A percentile compares a stretch with the other conserved stretches of the same genome.
Conservation (phyloP, 2,329 filamentous ascomycete genomes). For the Graphilbum sp. region DNA sequence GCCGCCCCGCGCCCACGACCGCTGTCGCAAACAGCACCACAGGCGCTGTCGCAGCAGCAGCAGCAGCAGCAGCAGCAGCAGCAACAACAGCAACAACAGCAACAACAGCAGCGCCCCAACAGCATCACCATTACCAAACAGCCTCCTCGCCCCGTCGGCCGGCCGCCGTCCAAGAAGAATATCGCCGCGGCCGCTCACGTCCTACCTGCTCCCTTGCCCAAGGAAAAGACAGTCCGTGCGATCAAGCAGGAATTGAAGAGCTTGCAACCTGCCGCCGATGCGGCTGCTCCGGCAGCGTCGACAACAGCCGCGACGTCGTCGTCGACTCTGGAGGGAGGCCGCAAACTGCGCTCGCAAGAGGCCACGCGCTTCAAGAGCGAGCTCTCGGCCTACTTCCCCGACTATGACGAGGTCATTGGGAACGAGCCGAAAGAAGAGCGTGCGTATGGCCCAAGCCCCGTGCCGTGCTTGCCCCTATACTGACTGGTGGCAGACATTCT, state of each 20-base stretch:
- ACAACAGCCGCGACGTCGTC: neutral
- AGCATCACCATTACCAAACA: neutral
- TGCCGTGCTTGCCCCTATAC: neutral
- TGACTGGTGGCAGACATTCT: constrained; percentile 43
- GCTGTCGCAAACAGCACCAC: neutral
- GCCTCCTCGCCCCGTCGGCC: too few species aligned
- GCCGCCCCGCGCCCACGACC: neutral
- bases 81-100: neutral
- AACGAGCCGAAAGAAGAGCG: constrained; percentile 66
- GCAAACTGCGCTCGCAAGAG: constrained; percentile 73
- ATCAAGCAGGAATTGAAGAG: constrained; percentile 43
- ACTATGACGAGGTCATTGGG: constrained; percentile 88
- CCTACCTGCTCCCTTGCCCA: constrained; percentile 27
- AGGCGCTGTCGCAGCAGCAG: neutral
- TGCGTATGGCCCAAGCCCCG: too few species aligned
- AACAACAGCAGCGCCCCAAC: constrained; percentile 2
- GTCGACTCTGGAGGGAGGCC: constrained; percentile 39
- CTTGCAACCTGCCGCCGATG: constrained; percentile 28
- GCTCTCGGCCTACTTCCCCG: constrained; percentile 75
- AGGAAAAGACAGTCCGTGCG: constrained; percentile 43
- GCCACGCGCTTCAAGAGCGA: constrained; percentile 81
- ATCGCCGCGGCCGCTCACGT: too few species aligned
- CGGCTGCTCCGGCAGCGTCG: constrained; percentile 17
- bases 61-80: neutral
- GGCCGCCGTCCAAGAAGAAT: too few species aligned